Evolutionary conservation across 2,329 filamentous ascomycete genomes (phyloP), one percentile per base, ranked within the genome.

Genomic region (Aspergillus hortae): DNA sequence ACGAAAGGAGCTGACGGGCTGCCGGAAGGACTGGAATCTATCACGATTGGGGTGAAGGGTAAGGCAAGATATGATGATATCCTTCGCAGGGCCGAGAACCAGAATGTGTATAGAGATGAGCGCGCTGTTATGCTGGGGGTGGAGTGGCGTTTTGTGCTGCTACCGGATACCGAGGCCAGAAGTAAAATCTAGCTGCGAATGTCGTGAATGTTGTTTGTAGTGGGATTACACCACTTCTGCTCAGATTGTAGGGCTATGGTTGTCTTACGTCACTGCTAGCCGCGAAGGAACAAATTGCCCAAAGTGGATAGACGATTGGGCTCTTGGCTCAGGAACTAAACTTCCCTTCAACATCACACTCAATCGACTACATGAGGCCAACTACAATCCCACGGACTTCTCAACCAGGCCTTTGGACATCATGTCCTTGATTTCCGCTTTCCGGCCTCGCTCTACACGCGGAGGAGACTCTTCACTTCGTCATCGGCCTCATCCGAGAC

Each of bases 371-470:
- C 27, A 30, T 30, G 27, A 30, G 27, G 27, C 27, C 27, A 30
- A 11, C 27, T 30, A 30, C 27, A 9, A 9, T 30, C 27, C 27
- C 27, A 30, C 27, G 27, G 27, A 30, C 27, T 30, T 11, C 27
- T 30, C 30, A 21, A 7, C 32, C 19, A 38, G 27, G 27, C 19
- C 2, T 21, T 6, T 9, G n/a, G 15, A 4, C 25, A 27, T 15
- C 32, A 64, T 67, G 67, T 61, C 64, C 30, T 52, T 68, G 30
- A 67, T 70, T 15, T 68, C 67, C 15, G 67, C 67, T 17, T 69
- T 69, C 55, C 62, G 64, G 12, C 67, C 67, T 36, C 67, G 60
- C 7, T 70, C 67, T 12, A 62, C 60, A 6, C 62, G 67, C 9
- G 46, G 47, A 15, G 61, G 61, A 21, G 11, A 19, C 6, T 42